Evolutionary conservation across 345 rosid genomes (phyloP).

Genomic region (Sonneratia alba): DNA sequence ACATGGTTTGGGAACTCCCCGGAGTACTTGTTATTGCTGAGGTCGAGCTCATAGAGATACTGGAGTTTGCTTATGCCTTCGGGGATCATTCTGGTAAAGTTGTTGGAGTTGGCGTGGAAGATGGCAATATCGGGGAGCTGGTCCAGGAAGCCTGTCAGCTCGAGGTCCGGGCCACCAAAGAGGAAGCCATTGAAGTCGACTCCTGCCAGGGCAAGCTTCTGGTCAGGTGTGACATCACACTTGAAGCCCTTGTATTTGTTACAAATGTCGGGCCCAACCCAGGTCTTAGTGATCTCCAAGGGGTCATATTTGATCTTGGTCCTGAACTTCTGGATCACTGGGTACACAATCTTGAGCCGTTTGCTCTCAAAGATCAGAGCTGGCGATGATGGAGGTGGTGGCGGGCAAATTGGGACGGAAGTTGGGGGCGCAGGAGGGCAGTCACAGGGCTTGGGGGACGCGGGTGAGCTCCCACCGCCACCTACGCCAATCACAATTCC

Average conservation of each 20-base stretch:
- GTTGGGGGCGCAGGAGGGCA: not conserved
- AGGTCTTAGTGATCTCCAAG: not conserved
- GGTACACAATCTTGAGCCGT: constrained; percentile 6
- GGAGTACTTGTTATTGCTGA: constrained; percentile 55
- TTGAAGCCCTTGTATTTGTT: constrained; percentile 26
- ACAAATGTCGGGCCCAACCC: constrained; percentile 23
- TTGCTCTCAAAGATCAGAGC: not conserved
- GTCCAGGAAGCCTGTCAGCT: constrained; percentile 17
- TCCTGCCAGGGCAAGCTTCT: constrained; percentile 17
- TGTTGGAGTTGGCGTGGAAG: constrained; percentile 47
- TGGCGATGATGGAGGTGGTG: constrained; percentile 6
- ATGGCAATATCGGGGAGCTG: constrained; percentile 29
- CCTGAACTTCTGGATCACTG: constrained; percentile 20
- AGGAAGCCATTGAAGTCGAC: constrained; percentile 33
- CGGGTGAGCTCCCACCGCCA: not conserved
- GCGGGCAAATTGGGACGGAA: not conserved
- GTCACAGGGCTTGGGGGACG: constrained; percentile 5
- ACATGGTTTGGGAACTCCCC: constrained; percentile 37
- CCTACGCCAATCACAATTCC: not conserved
- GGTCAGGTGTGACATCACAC: constrained; percentile 21
- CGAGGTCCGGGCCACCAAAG: constrained; percentile 14
- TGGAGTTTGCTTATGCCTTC: constrained; percentile 2
- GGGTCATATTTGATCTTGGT: constrained; percentile 5
- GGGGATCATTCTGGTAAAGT: constrained; percentile 16
- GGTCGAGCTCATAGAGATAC: constrained; percentile 29